Percentiles rank a stretch among this genome's conserved stretches.
phyloP scores from a whole-genome alignment of 1,139 yeast species.

The Lodderomyces elongisporus region DNA sequence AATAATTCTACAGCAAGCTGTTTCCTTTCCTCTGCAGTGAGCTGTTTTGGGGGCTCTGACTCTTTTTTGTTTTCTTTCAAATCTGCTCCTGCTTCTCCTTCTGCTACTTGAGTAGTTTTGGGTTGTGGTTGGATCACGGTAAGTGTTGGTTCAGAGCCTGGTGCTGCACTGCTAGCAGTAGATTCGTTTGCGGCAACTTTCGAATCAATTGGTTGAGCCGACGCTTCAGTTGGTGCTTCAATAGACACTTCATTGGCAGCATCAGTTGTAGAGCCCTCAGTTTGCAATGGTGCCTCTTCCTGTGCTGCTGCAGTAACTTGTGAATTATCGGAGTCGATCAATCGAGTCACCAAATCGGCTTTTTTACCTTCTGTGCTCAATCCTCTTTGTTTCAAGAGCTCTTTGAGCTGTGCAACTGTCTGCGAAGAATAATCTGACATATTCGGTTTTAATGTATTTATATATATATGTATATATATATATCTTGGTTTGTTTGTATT shows the following conservation, averaged over 20 bases:
- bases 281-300: conserved; percentile 7
- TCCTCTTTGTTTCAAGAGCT: conserved; percentile 61
- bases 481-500: not conserved
- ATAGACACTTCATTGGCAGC: conserved; percentile 11
- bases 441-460: not conserved
- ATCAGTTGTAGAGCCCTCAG: conserved; percentile 10
- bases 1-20: conserved; percentile 64
- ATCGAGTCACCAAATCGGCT: conserved; percentile 71
- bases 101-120: conserved; percentile 8
- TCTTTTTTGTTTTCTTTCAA: conserved; percentile 13
- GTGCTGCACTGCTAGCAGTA: conserved; percentile 12
- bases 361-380: conserved; percentile 77
- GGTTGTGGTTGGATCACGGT: conserved; percentile 13
- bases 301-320: not conserved
- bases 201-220: conserved; percentile 14
- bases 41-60: conserved; percentile 32
- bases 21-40: conserved; percentile 67
- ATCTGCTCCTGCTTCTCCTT: conserved; percentile 15
- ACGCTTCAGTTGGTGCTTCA: conserved; percentile 9
- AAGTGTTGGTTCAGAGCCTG: conserved; percentile 11
- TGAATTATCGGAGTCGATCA: conserved; percentile 33
- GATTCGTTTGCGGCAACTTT: conserved; percentile 17
- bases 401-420: conserved; percentile 86
- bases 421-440: conserved; percentile 59
- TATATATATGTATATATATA: conserved; percentile 7